Conservation (phyloP, 1,139 yeast species). For the Keqinozyma sinolaborantium region DNA sequence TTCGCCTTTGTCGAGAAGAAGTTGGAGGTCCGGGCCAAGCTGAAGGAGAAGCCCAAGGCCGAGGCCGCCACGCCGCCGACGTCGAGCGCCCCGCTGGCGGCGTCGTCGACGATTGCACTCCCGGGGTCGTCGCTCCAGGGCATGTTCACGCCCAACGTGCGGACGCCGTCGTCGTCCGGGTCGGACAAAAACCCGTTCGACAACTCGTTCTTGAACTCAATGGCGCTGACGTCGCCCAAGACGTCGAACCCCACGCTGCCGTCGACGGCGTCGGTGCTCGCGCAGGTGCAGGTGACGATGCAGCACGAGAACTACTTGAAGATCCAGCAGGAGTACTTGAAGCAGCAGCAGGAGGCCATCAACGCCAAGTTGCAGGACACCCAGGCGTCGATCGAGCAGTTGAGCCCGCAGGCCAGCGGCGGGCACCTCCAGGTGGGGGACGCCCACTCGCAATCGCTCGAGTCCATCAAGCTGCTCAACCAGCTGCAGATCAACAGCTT, state of each 20-base stretch:
- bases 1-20: constrained; percentile 32
- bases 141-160: constrained; percentile 36
- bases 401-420: constrained; percentile 1
- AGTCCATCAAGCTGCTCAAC: constrained; percentile 9
- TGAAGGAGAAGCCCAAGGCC: constrained; percentile 1
- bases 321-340: constrained; percentile 36
- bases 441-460: constrained; percentile 8
- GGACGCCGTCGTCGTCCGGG: constrained; percentile 27
- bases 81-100: constrained; percentile 1
- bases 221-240: constrained; percentile 9
- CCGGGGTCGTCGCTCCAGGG: constrained; percentile 15
- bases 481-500: constrained; percentile 11
- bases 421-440: constrained; percentile 1
- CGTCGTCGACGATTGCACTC: constrained; percentile 1
- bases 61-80: constrained; percentile 1
- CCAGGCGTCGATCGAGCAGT: constrained; percentile 1
- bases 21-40: constrained; percentile 6
- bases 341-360: constrained; percentile 36
- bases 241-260: constrained; percentile 7
- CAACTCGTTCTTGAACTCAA: constrained; percentile 20
- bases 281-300: constrained; percentile 1
- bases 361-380: constrained; percentile 19
- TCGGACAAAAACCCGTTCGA: constrained; percentile 40
- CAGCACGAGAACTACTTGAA: constrained; percentile 36
- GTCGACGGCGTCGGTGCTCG: constrained; percentile 6